phyloP scores from a whole-genome alignment of 257 asterid genomes.

The Cordia subcordata region DNA sequence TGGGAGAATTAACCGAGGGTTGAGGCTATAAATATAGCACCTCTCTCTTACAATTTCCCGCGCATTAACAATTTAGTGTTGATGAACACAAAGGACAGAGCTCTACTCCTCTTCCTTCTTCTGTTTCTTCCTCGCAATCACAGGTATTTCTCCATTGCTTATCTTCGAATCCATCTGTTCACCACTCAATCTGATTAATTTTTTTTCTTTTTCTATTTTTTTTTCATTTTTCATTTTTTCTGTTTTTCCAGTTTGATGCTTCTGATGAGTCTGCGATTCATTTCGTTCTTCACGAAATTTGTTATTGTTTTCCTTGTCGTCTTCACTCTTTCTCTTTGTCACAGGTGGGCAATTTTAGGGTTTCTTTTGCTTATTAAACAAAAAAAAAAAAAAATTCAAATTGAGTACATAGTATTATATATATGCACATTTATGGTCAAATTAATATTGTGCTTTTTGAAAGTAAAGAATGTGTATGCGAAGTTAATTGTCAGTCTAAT shows the following conservation, averaged over 20 bases:
- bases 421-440: too few species aligned
- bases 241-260: constrained; percentile 26
- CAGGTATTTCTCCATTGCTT: neutral
- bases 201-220: neutral
- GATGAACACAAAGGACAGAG: neutral
- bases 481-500: neutral
- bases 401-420: too few species aligned
- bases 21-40: neutral
- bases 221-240: too few species aligned
- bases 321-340: constrained; percentile 16
- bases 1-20: too few species aligned
- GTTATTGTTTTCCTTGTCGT: constrained; percentile 30
- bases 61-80: neutral
- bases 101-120: neutral
- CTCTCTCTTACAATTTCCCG: constrained; percentile 2
- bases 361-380: neutral
- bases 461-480: neutral
- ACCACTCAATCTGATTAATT: neutral
- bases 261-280: constrained; percentile 26
- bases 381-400: neutral
- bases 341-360: constrained; percentile 25
- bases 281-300: constrained; percentile 16
- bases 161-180: neutral
- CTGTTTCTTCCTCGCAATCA: neutral
- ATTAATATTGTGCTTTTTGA: too few species aligned